Evolutionary conservation across 768 basidiomycete genomes (phyloP).

Genomic region (Mrakia gelida): DNA sequence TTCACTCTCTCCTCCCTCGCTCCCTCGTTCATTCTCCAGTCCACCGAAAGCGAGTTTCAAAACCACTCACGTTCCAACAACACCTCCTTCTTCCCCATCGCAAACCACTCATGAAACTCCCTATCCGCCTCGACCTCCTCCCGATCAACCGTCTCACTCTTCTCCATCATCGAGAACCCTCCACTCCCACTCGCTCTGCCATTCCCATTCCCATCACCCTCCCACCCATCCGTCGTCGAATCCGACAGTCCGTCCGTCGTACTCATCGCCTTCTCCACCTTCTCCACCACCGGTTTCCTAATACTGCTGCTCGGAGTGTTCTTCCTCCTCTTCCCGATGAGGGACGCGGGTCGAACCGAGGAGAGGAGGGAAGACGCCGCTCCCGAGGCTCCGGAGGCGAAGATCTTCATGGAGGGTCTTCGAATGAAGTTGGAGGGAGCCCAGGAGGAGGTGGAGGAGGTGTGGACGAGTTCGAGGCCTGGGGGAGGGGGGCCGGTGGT

Average conservation of each 20-base stretch:
- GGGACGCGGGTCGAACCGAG: background rate
- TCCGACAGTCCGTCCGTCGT: background rate
- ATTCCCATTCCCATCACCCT: background rate
- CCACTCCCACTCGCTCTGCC: background rate
- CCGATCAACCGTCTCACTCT: constrained; percentile 52
- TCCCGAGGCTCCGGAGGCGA: background rate
- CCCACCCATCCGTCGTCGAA: constrained; percentile 4
- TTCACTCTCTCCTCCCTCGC: background rate
- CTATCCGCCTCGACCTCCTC: constrained; percentile 53
- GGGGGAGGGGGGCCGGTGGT: background rate
- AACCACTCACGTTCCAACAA: constrained; percentile 86
- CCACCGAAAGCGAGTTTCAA: no score
- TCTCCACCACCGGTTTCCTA: background rate
- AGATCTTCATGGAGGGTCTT: constrained; percentile 2
- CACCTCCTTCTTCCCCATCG: constrained; percentile 80
- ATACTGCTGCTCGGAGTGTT: no score
- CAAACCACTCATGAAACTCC: constrained; percentile 77
- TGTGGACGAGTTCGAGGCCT: background rate
- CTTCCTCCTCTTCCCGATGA: background rate
- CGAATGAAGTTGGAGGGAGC: constrained; percentile 7
- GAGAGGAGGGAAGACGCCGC: background rate
- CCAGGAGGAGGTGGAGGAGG: constrained; percentile 14
- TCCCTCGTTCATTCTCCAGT: background rate
- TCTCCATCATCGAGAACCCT: constrained; percentile 77
- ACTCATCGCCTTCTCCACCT: background rate